Base-by-base conservation (phyloP, 805 yeast genomes). In the Starmerella bombicola region DNA sequence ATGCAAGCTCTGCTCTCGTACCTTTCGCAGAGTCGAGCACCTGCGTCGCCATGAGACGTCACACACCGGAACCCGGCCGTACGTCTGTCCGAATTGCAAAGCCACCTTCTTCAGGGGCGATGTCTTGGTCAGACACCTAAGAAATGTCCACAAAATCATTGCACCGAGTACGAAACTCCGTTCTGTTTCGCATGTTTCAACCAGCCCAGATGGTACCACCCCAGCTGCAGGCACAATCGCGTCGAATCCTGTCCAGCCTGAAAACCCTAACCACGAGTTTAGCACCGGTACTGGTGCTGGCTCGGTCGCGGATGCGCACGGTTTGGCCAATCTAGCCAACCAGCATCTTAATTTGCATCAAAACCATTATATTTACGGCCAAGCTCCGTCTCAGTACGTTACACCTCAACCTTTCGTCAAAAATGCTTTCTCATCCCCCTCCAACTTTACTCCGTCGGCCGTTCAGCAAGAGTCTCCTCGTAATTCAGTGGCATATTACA, bases 81-180 rank as follows among this genome's bases (percentile, higher is more conserved):
- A 24, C 29, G 25, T 10, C 5, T 41, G 45, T 29, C 35, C 29
- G 6, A 25, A 22, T 10, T 41, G 45, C 35, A 5, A 21, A 5
- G 15, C 41, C 3, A 37, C 41, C 12, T 41, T 41, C 18, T 41
- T 41, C 31, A 42, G 45, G 9, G 35, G 45, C 21, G 45, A 41
- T 26, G 37, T 41, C 6, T 33, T 41, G 7, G 24, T 41, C 4
- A 31, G 45, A 10, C 45, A 41, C 20, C 7, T 41, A 19, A 33
- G 45, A 13, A 41, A 23, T 15, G 45, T 41, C 12, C 45, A 41
- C 20, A 22, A 33, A 12, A 33, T 22, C 4, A 22, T 41, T n/a
- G 22, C 45, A 3, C 36, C 36, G 18, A 16, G 30, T 12, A 29
- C 18, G 16, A 34, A 37, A n/a, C 33, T 37, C 28, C 34, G 40